Base-by-base conservation (phyloP, 1,284 basidiomycete genomes). In the Cutaneotrichosporon daszewskae region DNA sequence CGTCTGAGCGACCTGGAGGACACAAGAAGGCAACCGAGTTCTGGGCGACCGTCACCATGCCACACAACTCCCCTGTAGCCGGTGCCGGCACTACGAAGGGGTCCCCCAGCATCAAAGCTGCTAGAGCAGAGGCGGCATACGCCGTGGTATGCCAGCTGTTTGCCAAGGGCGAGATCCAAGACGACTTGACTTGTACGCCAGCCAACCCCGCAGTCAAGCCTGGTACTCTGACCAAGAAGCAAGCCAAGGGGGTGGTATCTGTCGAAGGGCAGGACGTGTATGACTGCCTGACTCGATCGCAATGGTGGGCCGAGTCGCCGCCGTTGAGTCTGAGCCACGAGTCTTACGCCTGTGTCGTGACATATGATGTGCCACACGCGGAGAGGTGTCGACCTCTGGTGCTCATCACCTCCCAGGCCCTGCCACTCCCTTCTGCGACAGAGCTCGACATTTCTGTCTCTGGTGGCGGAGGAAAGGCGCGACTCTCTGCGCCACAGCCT, bases 81-180 rank as follows among this genome's bases (percentile, higher is more conserved):
- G 7, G 10, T 13, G 34, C 39, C n/a, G n/a, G n/a, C n/a, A n/a
- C n/a, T n/a, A n/a, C n/a, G n/a, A n/a, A n/a, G n/a, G n/a, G n/a
- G n/a, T n/a, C n/a, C n/a, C n/a, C n/a, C n/a, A n/a, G n/a, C n/a
- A n/a, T n/a, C n/a, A n/a, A n/a, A n/a, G 18, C 37, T 19, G 55
- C 57, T 5, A 59, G 57, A 37, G 45, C 40, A 14, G 25, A 33
- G 12, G 57, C 51, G 6, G 23, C 45, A 1, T 33, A 40, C 22
- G 24, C 42, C 17, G 39, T 38, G 3, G 35, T 50, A 28, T 25
- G 22, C 19, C 31, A 18, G 13, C 37, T 59, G 12, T 17, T 45
- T 5, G 28, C 27, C 5, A 37, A 25, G 5, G 53, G 55, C 7
- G 57, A 57, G 37, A 20, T 59, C 12, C 49, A 43, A 13, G 17